Base-by-base conservation (phyloP, 768 basidiomycete genomes). In the Boletellus ananas region DNA sequence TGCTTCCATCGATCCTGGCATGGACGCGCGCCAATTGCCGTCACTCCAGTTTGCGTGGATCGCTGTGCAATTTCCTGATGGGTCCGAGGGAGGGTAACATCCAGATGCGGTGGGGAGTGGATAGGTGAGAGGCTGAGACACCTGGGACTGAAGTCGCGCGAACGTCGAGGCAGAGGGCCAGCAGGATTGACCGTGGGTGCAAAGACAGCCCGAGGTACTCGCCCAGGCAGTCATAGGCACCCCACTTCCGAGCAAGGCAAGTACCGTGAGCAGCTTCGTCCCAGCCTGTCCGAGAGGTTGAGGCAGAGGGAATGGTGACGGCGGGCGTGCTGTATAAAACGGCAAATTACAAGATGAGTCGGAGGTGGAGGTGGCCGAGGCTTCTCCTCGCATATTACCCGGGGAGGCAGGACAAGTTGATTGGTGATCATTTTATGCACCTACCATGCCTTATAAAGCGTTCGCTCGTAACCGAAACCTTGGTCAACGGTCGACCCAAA, bases 1-100 rank as follows among this genome's bases (percentile, higher is more conserved):
- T 4, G 50, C 40, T 50, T 78, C 67, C 69, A 73, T 71, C 1
- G 72, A 63, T 3, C 77, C 75, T 8, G 76, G 58, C n/a, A 71
- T 62, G 9, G 69, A 61, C 1, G 76, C 52, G 0, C 74, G 72
- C 75, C 76, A 78, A 39, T 46, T 61, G 0, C 72, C 72, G 34
- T 77, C 60, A 4, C 5, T 1, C 50, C 65, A 67, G 11, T 65
- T 60, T 1, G 51, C 50, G 5, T 46, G 38, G 14, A 74, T 66
- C 0, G 58, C 67, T 0, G 61, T 52, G 47, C 77, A 79, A 36
- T 73, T 72, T 1, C 67, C 70, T 5, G 71, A 70, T 2, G 70
- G 66, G 11, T 60, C 9, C 1, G 50, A 51, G 3, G 40, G 18
- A 0, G 50, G 51, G 21, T 43, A 67, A 23, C 48, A 69, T 25